These are phyloP conservation scores for Pluteus cervinus DNA, from an alignment of 768 basidiomycete genomes.

Conservation along the genomic window DNA sequence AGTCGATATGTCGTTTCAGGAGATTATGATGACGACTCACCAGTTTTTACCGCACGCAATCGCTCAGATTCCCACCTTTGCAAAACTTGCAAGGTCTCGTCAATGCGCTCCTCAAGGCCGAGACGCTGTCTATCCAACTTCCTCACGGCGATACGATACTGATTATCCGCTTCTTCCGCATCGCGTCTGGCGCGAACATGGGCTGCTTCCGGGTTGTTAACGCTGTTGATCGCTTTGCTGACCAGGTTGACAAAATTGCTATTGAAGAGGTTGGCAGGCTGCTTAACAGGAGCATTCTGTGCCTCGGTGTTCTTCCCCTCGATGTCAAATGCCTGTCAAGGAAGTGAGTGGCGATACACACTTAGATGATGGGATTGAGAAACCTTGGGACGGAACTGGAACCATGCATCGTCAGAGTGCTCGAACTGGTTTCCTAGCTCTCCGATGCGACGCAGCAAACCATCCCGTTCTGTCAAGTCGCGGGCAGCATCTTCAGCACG, in stretches of 20 bases:
- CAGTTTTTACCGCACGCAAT: constrained; percentile 78
- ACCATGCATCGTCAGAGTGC: constrained; percentile 71
- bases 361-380: constrained; percentile 8
- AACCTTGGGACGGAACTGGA: constrained; percentile 81
- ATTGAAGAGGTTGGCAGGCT: constrained; percentile 54
- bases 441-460: constrained; percentile 64
- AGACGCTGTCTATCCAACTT: constrained; percentile 82
- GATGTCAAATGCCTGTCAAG: constrained; percentile 53
- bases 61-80: constrained; percentile 87
- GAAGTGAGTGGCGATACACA: background rate
- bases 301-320: constrained; percentile 27
- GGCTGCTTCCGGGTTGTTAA: constrained; percentile 51
- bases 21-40: constrained; percentile 24
- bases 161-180: constrained; percentile 74
- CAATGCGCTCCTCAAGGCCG: constrained; percentile 78
- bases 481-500: constrained; percentile 70
- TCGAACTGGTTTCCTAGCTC: constrained; percentile 83
- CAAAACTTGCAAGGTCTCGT: constrained; percentile 72
- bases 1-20: background rate
- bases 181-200: constrained; percentile 70
- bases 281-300: constrained; percentile 17
- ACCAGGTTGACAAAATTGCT: constrained; percentile 66
- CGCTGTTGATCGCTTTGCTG: constrained; percentile 57
- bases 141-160: constrained; percentile 76
- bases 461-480: constrained; percentile 57